Percentiles rank a stretch among this genome's conserved stretches.
Evolutionary conservation across 306 rosid species (phyloP).

Genomic region (Cucumis hystrix): DNA sequence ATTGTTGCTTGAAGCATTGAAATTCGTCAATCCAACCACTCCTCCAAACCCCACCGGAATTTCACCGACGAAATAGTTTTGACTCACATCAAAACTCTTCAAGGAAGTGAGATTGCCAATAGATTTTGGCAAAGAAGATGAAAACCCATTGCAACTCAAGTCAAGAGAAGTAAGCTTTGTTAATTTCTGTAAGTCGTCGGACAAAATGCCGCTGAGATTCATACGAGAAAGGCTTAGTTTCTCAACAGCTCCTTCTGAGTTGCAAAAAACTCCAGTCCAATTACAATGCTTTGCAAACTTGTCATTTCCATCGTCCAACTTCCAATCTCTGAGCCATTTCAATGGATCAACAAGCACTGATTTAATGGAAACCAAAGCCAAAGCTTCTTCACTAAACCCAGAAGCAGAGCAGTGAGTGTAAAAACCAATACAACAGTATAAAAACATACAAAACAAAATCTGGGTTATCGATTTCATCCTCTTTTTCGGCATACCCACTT

Average conservation of each 20-base stretch:
- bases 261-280: constrained; percentile 74
- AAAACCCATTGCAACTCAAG: constrained; percentile 62
- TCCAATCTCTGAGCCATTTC: constrained; percentile 51
- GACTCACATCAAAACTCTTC: constrained; percentile 64
- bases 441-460: constrained; percentile 22
- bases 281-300: constrained; percentile 36
- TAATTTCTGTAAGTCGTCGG: constrained; percentile 42
- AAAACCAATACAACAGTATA: constrained; percentile 32
- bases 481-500: constrained; percentile 18
- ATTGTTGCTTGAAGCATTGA: constrained; percentile 81
- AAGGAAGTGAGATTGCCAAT: constrained; percentile 47
- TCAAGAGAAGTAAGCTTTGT: constrained; percentile 44
- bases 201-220: constrained; percentile 76
- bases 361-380: constrained; percentile 61
- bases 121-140: constrained; percentile 53
- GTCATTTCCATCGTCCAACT: constrained; percentile 13
- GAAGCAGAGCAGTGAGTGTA: constrained; percentile 15
- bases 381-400: constrained; percentile 39
- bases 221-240: constrained; percentile 65
- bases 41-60: constrained; percentile 62
- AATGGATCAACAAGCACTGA: constrained; percentile 52
- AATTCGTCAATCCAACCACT: constrained; percentile 14
- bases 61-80: constrained; percentile 57
- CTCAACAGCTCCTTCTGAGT: constrained; percentile 39
- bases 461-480: constrained; percentile 32